Conservation (phyloP, 805 yeast genomes). For the Lachancea kluyveri region DNA sequence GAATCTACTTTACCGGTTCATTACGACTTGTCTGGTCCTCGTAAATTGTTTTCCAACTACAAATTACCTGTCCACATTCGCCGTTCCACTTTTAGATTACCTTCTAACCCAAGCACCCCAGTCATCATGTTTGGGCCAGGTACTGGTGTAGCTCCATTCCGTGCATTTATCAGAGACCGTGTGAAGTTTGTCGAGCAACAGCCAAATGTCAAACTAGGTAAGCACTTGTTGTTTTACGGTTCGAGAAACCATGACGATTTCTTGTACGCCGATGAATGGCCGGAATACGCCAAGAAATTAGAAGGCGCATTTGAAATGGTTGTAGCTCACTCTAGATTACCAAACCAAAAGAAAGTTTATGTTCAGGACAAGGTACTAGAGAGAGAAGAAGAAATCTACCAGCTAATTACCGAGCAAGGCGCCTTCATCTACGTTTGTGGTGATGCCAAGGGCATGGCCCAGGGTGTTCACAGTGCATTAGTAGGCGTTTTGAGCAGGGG, state of each 20-base stretch:
- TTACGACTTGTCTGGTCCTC: slow-evolving; percentile 83
- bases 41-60: slow-evolving; percentile 39
- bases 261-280: slow-evolving; percentile 88
- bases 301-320: slow-evolving; percentile 60
- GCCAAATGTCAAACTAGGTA: slow-evolving; percentile 49
- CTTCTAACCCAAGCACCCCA: slow-evolving; percentile 77
- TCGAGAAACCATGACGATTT: slow-evolving; percentile 84
- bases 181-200: slow-evolving; percentile 45
- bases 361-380: slow-evolving; percentile 77
- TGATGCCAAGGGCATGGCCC: slow-evolving; percentile 93
- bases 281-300: slow-evolving; percentile 53
- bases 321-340: slow-evolving; percentile 81
- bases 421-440: slow-evolving; percentile 95
- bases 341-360: slow-evolving; percentile 54
- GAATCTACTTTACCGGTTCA: slow-evolving; percentile 36
- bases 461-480: slow-evolving; percentile 76
- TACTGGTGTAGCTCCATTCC: slow-evolving; percentile 97
- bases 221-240: slow-evolving; percentile 76
- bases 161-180: slow-evolving; percentile 90
- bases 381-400: slow-evolving; percentile 36
- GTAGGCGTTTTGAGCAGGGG: slow-evolving; percentile 54
- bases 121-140: slow-evolving; percentile 96
- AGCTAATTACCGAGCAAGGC: slow-evolving; percentile 54
- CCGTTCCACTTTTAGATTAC: slow-evolving; percentile 91
- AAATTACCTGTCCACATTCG: slow-evolving; percentile 89